Evolutionary conservation across 169 alveolate species (phyloP).

Genomic region (Cardiosporidium cionae): DNA sequence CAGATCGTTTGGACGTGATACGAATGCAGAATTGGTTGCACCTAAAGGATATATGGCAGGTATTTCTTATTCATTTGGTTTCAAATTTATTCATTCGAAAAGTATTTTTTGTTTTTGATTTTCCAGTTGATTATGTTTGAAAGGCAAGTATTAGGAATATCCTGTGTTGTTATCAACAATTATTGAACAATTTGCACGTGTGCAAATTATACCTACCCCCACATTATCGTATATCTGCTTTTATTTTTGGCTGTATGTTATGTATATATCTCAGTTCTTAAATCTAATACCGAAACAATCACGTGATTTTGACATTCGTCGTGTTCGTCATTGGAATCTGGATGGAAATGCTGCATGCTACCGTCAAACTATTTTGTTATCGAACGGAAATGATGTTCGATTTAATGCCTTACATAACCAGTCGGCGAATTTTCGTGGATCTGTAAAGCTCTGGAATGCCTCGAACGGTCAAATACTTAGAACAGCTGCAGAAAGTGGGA

Average conservation of each 20-base stretch:
- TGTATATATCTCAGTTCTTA: background rate
- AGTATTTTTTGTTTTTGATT: no score
- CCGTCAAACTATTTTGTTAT: background rate
- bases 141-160: no score
- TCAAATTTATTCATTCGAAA: no score
- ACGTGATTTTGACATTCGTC: background rate
- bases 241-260: background rate
- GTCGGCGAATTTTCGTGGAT: background rate
- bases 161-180: no score
- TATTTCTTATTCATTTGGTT: no score
- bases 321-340: background rate
- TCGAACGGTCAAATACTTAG: background rate
- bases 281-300: background rate
- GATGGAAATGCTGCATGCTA: background rate
- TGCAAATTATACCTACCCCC: no score
- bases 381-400: background rate
- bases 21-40: conserved; percentile 74
- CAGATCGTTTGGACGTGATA: conserved; percentile 69
- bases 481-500: background rate
- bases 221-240: no score
- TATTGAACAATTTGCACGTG: no score
- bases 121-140: no score
- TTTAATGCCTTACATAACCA: background rate
- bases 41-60: conserved; percentile 48
- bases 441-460: conserved; percentile 1